These are phyloP conservation scores for Corallochytrium limacisporum DNA, from an alignment of 78 protist genomes.

Conservation along the genomic window DNA sequence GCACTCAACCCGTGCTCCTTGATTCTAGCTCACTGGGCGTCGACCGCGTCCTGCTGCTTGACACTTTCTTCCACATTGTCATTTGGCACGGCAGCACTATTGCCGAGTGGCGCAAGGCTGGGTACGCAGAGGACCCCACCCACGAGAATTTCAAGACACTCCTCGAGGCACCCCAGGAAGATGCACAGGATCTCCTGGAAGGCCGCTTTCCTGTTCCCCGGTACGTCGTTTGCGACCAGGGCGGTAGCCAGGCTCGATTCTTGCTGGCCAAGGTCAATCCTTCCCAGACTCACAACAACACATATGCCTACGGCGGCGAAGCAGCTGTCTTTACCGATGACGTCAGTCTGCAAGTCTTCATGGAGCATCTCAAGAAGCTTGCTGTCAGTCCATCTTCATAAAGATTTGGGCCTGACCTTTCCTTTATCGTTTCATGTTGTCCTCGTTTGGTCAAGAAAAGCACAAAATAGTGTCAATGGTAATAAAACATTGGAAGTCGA, in stretches of 20 bases:
- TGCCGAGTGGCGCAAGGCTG: conserved; percentile 74
- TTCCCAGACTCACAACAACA: conserved; percentile 55
- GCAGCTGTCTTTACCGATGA: conserved; percentile 61
- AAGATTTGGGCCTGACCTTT: too few species aligned
- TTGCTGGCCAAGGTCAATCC: conserved; percentile 75
- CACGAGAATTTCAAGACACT: conserved; percentile 50
- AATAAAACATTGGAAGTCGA: too few species aligned
- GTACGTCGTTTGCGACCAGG: conserved; percentile 68
- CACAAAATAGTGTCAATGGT: too few species aligned
- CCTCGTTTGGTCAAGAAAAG: too few species aligned
- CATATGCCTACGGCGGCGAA: conserved; percentile 8
- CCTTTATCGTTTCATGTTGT: too few species aligned
- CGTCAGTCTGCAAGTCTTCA: conserved; percentile 60
- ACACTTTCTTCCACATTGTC: conserved; percentile 89
- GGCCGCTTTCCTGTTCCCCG: conserved; percentile 61
- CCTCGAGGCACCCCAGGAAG: conserved; percentile 58
- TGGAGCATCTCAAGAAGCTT: conserved; percentile 35
- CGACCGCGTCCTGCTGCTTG: conserved; percentile 83
- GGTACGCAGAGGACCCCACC: conserved; percentile 54
- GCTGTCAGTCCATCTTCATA: not conserved
- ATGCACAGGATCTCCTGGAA: conserved; percentile 43
- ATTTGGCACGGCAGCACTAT: conserved; percentile 86
- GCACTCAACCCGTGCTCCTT: conserved; percentile 62
- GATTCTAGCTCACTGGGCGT: conserved; percentile 30
- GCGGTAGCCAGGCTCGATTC: conserved; percentile 74